Conservation (phyloP, 179 eudicot genomes). For the Spergularia azorica region DNA sequence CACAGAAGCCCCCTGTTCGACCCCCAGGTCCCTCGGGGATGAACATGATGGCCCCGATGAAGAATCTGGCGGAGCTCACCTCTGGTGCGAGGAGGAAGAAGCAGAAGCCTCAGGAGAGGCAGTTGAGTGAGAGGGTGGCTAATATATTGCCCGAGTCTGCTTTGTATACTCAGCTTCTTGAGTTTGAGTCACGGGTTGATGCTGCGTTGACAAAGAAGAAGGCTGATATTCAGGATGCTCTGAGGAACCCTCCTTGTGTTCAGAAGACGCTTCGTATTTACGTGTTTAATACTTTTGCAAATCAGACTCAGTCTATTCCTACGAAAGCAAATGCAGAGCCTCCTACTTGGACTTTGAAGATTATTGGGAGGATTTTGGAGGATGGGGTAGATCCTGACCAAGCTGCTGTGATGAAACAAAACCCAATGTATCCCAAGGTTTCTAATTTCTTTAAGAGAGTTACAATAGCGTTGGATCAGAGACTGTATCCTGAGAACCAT, state of each 20-base stretch:
- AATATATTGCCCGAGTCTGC: slow-evolving; percentile 88
- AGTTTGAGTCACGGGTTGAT: slow-evolving; percentile 93
- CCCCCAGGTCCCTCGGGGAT: slow-evolving; percentile 54
- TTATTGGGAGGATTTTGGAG: slow-evolving; percentile 89
- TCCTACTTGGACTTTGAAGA: slow-evolving; percentile 89
- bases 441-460: slow-evolving; percentile 83
- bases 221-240: slow-evolving; percentile 85
- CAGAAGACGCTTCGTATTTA: slow-evolving; percentile 92
- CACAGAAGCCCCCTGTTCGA: slow-evolving; percentile 68
- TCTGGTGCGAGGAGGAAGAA: slow-evolving; percentile 71
- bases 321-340: slow-evolving; percentile 78
- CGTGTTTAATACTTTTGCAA: slow-evolving; percentile 85
- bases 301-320: slow-evolving; percentile 63
- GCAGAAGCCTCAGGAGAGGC: slow-evolving; percentile 83
- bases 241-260: slow-evolving; percentile 75
- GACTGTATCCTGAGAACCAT: slow-evolving; percentile 83
- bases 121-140: slow-evolving; percentile 69
- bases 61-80: slow-evolving; percentile 60
- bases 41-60: slow-evolving; percentile 58
- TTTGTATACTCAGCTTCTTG: slow-evolving; percentile 91
- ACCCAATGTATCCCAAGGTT: slow-evolving; percentile 77
- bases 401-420: slow-evolving; percentile 59
- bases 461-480: slow-evolving; percentile 80
- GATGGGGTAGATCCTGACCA: slow-evolving; percentile 89
- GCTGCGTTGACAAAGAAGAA: slow-evolving; percentile 81